phyloP scores from a whole-genome alignment of 208 protist species.

The Acanthamoeba lenticulata region DNA sequence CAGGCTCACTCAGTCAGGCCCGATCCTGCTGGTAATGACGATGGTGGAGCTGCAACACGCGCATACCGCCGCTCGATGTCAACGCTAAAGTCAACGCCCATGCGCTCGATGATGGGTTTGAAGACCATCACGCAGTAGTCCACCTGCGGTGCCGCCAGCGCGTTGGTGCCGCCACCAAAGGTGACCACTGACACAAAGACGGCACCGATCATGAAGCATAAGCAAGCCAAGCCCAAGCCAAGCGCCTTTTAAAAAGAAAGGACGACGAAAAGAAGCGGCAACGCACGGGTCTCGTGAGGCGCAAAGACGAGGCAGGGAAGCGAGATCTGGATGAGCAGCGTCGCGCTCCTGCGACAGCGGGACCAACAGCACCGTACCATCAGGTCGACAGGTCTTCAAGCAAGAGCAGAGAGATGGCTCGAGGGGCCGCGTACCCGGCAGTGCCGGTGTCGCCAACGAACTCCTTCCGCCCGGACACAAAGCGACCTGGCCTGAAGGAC shows the following conservation, averaged over 20 bases:
- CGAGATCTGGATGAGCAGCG: slow-evolving; percentile 71
- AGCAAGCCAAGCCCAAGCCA: too few species aligned
- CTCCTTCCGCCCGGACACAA: neutral
- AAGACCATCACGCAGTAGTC: slow-evolving; percentile 76
- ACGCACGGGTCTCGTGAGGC: neutral
- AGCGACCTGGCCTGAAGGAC: slow-evolving; percentile 5
- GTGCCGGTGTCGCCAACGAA: slow-evolving; percentile 56
- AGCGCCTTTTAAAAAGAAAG: neutral
- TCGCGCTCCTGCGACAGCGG: slow-evolving; percentile 43
- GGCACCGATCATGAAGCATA: too few species aligned
- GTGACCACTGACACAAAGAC: slow-evolving; percentile 52
- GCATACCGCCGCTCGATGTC: slow-evolving; percentile 47
- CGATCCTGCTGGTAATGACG: too few species aligned
- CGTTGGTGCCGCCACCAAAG: slow-evolving; percentile 75
- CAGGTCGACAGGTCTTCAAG: too few species aligned
- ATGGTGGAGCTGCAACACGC: too few species aligned
- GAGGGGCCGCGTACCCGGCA: too few species aligned
- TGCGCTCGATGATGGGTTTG: slow-evolving; percentile 24
- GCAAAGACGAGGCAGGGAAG: slow-evolving; percentile 71
- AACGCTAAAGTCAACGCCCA: slow-evolving; percentile 65
- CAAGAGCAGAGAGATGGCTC: too few species aligned
- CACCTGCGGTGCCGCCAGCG: slow-evolving; percentile 57
- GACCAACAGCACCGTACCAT: too few species aligned
- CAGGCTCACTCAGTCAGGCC: too few species aligned
- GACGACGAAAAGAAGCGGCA: too few species aligned